Conservation (phyloP, 2,329 filamentous ascomycete genomes). For the Setomelanomma holmii region DNA sequence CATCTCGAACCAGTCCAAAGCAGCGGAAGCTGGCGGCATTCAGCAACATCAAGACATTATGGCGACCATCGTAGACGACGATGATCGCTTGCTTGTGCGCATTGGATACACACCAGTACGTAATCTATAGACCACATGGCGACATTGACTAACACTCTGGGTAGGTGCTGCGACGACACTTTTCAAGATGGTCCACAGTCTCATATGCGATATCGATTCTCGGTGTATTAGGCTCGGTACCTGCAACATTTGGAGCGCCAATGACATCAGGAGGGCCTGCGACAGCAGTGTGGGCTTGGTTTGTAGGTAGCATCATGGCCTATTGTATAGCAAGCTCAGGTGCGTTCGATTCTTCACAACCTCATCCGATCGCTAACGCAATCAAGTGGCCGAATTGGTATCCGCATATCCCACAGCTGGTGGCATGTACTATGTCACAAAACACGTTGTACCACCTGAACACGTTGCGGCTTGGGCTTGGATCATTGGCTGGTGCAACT, state of each 20-base stretch:
- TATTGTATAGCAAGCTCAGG: conserved; percentile 69
- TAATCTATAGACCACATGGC: not conserved
- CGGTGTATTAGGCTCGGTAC: conserved; percentile 70
- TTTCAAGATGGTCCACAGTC: conserved; percentile 71
- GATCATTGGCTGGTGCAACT: conserved; percentile 73
- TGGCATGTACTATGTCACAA: conserved; percentile 73
- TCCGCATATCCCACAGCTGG: conserved; percentile 72
- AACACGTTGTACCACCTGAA: conserved; percentile 67
- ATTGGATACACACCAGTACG: conserved; percentile 69
- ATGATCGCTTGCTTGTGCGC: conserved; percentile 65
- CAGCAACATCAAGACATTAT: conserved; percentile 38
- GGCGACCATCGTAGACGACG: conserved; percentile 64
- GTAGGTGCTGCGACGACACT: conserved; percentile 67
- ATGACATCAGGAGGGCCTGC: conserved; percentile 67
- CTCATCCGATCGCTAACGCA: not conserved
- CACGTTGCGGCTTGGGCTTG: conserved; percentile 69
- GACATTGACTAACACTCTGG: conserved; percentile 20
- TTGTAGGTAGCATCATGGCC: conserved; percentile 69
- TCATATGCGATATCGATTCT: conserved; percentile 72
- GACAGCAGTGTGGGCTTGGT: conserved; percentile 71
- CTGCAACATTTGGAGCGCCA: conserved; percentile 67
- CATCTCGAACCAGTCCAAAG: conserved; percentile 32
- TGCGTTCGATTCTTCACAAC: conserved; percentile 23
- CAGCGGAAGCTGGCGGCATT: conserved; percentile 25
- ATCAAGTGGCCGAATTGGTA: conserved; percentile 67